Base-by-base conservation (phyloP, 2,329 filamentous ascomycete genomes). In the Ophiostoma australiae region DNA sequence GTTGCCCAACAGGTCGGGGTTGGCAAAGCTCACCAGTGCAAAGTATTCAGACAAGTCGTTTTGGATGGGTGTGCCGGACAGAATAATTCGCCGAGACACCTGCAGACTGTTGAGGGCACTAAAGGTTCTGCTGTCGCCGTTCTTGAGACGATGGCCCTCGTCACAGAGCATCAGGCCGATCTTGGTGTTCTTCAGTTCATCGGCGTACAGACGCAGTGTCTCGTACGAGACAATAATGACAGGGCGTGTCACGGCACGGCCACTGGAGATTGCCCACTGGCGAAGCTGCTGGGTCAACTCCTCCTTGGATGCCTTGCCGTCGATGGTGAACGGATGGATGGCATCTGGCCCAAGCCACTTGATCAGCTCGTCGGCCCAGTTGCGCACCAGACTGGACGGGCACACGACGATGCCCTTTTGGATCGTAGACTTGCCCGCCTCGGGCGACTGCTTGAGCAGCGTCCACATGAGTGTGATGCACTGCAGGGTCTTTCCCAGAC, bases 11-110 rank as follows among this genome's bases (percentile, higher is more conserved):
- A 98, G 87, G 75, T 92, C 91, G 0, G 95, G 95, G 76, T 99
- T 99, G 37, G 95, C 95, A 77, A 99, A 99, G 79, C 94, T 97
- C 72, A 98, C 91, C 11, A 99, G 85, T 3, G 95, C 90, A 77
- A 97, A 99, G 80, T 99, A 99, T 78, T 99, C 95, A 0, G 94
- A 96, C n/a, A 99, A 82, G 78, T 99, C 95, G 76, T 99, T 99
- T 77, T 99, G 95, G 72, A 99, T 99, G 0, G 95, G 95, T 0
- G 95, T 99, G 72, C 95, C 95, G 0, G 95, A 98, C 20, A 99
- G 84, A 75, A 99, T 99, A 65, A 99, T 94, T 35, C 95, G 89
- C 72, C 94, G 88, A 61, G 91, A 91, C 37, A 99, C 95, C 76
- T 97, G 96, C 20, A 99, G 84, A 73, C 87, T 91, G 77, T 97